These are phyloP conservation scores for Teratosphaeria epicoccoides DNA, from an alignment of 2,329 filamentous ascomycete genomes.

Conservation along the genomic window DNA sequence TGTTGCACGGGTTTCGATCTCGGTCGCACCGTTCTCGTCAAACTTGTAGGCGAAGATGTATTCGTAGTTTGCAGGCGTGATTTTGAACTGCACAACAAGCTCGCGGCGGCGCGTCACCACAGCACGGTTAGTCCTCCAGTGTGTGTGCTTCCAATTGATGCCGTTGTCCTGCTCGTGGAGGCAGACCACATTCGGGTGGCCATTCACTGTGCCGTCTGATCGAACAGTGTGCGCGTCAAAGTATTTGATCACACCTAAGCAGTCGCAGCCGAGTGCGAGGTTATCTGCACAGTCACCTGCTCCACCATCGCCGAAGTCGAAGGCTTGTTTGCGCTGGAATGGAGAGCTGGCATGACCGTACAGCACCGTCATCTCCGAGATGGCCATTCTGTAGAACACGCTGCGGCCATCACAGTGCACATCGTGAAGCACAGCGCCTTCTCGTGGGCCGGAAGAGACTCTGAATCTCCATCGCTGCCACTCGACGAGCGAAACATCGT, in stretches of 20 bases:
- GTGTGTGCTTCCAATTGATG: conserved; percentile 61
- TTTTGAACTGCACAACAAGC: conserved; percentile 58
- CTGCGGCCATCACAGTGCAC: conserved; percentile 55
- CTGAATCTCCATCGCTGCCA: conserved; percentile 50
- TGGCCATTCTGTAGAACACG: conserved; percentile 55
- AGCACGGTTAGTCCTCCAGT: conserved; percentile 55
- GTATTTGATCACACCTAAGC: conserved; percentile 47
- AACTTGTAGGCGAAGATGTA: conserved; percentile 58
- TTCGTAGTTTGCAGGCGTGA: conserved; percentile 59
- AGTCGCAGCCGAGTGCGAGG: conserved; percentile 56
- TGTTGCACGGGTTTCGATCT: conserved; percentile 53
- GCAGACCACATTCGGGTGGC: conserved; percentile 52
- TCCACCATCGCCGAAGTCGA: conserved; percentile 61
- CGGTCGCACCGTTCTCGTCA: conserved; percentile 51
- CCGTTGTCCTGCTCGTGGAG: conserved; percentile 61
- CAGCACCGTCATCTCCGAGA: conserved; percentile 53
- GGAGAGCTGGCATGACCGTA: conserved; percentile 57
- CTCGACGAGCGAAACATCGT: conserved; percentile 33
- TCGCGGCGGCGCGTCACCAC: conserved; percentile 54
- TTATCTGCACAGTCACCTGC: conserved; percentile 59
- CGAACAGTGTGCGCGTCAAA: conserved; percentile 48
- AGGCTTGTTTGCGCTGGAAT: conserved; percentile 59
- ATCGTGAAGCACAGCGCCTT: conserved; percentile 61
- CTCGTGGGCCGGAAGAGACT: conserved; percentile 58
- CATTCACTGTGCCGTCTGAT: conserved; percentile 43